A percentile compares a stretch with the other conserved stretches of the same genome.
Conservation (phyloP, 2,329 filamentous ascomycete genomes). For the Epichloe sp. region DNA sequence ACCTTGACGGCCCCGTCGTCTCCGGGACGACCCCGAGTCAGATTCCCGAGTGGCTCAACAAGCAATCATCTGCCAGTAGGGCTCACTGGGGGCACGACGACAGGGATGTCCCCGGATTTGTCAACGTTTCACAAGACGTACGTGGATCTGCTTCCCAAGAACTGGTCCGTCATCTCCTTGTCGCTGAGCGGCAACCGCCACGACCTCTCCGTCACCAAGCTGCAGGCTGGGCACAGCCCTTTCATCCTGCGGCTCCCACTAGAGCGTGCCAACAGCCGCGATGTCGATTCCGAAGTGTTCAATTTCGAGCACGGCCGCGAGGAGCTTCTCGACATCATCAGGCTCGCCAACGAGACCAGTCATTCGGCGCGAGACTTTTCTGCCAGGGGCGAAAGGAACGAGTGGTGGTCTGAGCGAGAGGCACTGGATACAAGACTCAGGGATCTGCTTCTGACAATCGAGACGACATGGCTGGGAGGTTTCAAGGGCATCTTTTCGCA, state of each 20-base stretch:
- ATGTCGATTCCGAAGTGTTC: slow-evolving; percentile 66
- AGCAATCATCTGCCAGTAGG: neutral
- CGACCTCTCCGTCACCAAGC: slow-evolving; percentile 81
- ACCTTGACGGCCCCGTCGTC: slow-evolving; percentile 19
- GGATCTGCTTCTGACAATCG: slow-evolving; percentile 70
- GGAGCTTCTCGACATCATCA: slow-evolving; percentile 74
- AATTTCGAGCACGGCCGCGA: slow-evolving; percentile 67
- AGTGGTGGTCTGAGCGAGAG: slow-evolving; percentile 85
- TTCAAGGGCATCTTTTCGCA: slow-evolving; percentile 92
- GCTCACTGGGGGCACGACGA: slow-evolving; percentile 17
- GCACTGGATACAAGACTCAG: slow-evolving; percentile 64
- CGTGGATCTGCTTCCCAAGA: slow-evolving; percentile 68
- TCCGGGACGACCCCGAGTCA: slow-evolving; percentile 8
- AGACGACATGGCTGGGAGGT: slow-evolving; percentile 87
- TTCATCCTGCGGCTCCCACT: slow-evolving; percentile 82
- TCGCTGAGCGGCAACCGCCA: slow-evolving; percentile 69
- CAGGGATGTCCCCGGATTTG: slow-evolving; percentile 36
- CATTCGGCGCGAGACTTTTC: slow-evolving; percentile 59
- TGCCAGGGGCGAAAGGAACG: slow-evolving; percentile 59
- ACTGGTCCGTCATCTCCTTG: slow-evolving; percentile 79
- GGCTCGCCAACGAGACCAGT: slow-evolving; percentile 69
- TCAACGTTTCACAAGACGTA: slow-evolving; percentile 64
- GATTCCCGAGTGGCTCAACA: slow-evolving; percentile 19
- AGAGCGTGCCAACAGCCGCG: slow-evolving; percentile 66
- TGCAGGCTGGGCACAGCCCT: slow-evolving; percentile 60